Base-by-base conservation (phyloP, 2,329 filamentous ascomycete genomes). In the Talaromyces sp. region DNA sequence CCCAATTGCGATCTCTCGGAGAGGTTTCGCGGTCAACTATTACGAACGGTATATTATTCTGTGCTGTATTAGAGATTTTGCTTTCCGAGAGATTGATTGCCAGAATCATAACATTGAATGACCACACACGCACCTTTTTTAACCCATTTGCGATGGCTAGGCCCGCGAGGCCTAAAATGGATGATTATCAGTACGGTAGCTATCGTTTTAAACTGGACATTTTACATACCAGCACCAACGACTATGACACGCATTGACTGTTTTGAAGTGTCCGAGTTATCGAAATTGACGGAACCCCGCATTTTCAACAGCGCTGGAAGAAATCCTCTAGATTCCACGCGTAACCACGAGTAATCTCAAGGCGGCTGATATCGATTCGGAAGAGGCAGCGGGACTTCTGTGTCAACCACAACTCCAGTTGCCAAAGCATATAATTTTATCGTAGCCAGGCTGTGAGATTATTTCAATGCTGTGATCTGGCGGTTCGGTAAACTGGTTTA, bases 11-110 rank as follows among this genome's bases (percentile, higher is more conserved):
- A 31, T 60, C 58, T 56, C 53, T 43, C 2, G 58, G 53, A 3
- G 46, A 24, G 5, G 58, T 60, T 56, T 60, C 58, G 14, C 53
- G 58, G 24, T 60, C 58, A 24, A 60, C 58, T 21, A 60, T 60
- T 26, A 53, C 58, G 26, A 52, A 60, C 13, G 21, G 31, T 31
- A 56, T 56, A 53, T 56, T 60, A 41, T 56, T 56, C 58, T 56
- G 27, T 2, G 27, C 14, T 27, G 27, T 29, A 13, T 26, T 31
- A 26, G 11, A 2, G 27, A 24, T 29, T 52, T n/a, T 13, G 17
- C 2, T 9, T 49, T 29, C 8, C 1, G 26, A 29, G 43, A 8
- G n/a, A 11, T 17, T 4, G 5, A 24, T 50, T 7, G 26, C 21
- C n/a, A 29, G 27, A 4, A 17, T 14, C 21, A n/a, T n/a, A 2